Base-by-base conservation (phyloP, 2,329 filamentous ascomycete species). In the Cercospora zeae-maydis region DNA sequence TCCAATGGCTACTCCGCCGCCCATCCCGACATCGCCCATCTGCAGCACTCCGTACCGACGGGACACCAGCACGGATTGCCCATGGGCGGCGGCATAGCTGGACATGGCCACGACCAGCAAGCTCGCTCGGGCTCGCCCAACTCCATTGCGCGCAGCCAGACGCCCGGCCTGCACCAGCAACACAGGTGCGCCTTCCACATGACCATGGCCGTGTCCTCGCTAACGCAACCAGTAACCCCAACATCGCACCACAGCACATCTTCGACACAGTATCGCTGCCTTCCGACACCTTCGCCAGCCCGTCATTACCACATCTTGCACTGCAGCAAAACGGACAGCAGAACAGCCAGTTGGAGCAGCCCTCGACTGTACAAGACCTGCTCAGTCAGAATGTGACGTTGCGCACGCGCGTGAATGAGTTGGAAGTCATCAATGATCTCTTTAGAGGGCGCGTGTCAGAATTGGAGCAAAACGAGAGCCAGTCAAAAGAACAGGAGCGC, bases 381-480 rank as follows among this genome's bases (percentile, higher is more conserved):
- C 81, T 92, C 58, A 88, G 89, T 1, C 86, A 88, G 65, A 96
- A 96, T 75, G 90, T 90, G 4, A 89, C 88, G 56, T 82, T 98
- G n/a, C 96, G 96, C 79, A 99, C 95, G 0, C 88, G 95, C 45
- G 93, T 99, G 34, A 95, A 89, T 70, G 95, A 99, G 76, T 84
- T 99, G 24, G 95, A 99, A 75, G 85, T 99, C 58, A 97, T 99
- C 80, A 97, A 87, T 72, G 84, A 88, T 59, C 78, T 90, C 19
- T 90, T 89, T 75, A 79, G 81, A 51, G 88, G 89, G 64, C 78
- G 80, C 10, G 86, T 97, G 42, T 77, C 87, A 74, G 83, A 95
- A 74, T 82, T 95, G 11, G 91, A 96, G 74, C 85, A 88, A 69
- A 89, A 89, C 72, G 90, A 93, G 73, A 85, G 85, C 53, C 86